Evolutionary conservation across 2,329 filamentous ascomycete species (phyloP), one percentile per base, ranked within the genome.

Genomic region (Diaporthe destruens): DNA sequence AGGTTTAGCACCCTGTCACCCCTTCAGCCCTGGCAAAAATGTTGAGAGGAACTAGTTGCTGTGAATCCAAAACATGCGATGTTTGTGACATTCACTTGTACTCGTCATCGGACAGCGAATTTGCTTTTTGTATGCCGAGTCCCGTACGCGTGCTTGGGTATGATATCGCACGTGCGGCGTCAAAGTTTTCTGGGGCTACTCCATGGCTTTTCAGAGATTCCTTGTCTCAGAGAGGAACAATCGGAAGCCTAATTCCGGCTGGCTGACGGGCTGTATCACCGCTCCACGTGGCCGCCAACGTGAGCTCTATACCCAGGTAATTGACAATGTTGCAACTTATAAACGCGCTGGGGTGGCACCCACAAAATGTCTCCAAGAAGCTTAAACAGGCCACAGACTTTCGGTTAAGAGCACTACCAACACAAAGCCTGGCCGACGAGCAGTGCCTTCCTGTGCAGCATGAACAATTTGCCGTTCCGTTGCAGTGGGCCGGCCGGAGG

Each of bases 101-200:
- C 36, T 20, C 44, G 44, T 66, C 47, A 53, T 39, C n/a, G 8
- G 61, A 29, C 47, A 36, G 32, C 32, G 39, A 3, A 23, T 34
- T 16, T 65, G 29, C 59, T 23, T 32, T 49, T 65, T 65, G 20
- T 20, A 23, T 65, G 59, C 44, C 59, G 36, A 65, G 59, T 36
- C 29, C 7, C 39, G 8, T n/a, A 47, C 7, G 12, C 9, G 7
- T 66, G 61, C 61, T 66, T 3, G 23, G 7, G 29, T 29, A 29
- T n/a, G n/a, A 11, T 34, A 25, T 39, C 47, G n/a, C n/a, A n/a
- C n/a, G n/a, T n/a, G n/a, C n/a, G 61, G 44, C 47, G 29, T 23
- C 29, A 25, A 25, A 32, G 9, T 36, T 36, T 53, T 39, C n/a
- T 12, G 18, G 42, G 42, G 12, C 42, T 12, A 29, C 20, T 51